Conservation (phyloP, 306 rosid species). For the Vachellia collinsii region DNA sequence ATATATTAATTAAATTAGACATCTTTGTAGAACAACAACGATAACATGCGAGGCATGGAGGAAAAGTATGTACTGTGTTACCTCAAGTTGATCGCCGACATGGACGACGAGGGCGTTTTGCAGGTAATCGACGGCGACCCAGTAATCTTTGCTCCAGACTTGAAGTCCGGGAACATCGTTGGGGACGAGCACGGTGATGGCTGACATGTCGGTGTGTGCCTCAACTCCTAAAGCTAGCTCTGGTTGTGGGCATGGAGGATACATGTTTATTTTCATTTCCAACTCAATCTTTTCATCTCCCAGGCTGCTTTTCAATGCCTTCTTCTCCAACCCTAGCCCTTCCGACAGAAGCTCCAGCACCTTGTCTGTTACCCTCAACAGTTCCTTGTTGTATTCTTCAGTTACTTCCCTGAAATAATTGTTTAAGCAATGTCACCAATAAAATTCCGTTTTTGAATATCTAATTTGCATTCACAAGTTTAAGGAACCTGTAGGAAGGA, state of each 20-base stretch:
- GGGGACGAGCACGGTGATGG: conserved; percentile 57
- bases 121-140: conserved; percentile 61
- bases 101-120: conserved; percentile 56
- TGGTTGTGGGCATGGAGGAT: conserved; percentile 84
- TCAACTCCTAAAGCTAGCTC: conserved; percentile 71
- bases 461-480: no score
- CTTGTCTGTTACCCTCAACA: conserved; percentile 41
- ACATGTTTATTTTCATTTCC: conserved; percentile 80
- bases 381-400: conserved; percentile 54
- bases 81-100: conserved; percentile 76
- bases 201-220: conserved; percentile 79
- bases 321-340: conserved; percentile 55
- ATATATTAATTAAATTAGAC: background rate
- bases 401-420: conserved; percentile 49
- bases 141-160: conserved; percentile 52
- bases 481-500: conserved; percentile 52
- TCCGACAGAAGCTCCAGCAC: conserved; percentile 58
- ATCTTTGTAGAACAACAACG: no score
- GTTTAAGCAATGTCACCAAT: background rate
- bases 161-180: conserved; percentile 69
- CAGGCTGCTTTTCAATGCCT: conserved; percentile 40
- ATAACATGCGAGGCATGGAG: background rate
- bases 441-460: no score
- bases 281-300: conserved; percentile 55
- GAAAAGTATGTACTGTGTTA: background rate